Conservation (phyloP, 2,329 filamentous ascomycete species). For the Hawksworthiomyces lignivorus region DNA sequence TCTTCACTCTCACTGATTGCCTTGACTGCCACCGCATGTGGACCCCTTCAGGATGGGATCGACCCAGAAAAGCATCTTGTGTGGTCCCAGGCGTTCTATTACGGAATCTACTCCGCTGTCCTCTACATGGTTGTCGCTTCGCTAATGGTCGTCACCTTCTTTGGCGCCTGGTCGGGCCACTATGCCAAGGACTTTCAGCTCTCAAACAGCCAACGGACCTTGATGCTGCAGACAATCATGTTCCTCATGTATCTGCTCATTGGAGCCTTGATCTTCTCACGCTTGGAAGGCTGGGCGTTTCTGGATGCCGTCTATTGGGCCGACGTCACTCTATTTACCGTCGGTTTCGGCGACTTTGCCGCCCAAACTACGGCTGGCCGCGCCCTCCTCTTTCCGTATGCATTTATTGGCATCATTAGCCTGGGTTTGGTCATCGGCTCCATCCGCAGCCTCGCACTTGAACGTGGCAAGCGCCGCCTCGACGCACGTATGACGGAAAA, state of each 20-base stretch:
- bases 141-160: conserved; percentile 71
- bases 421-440: conserved; percentile 38
- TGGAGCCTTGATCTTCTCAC: conserved; percentile 67
- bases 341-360: conserved; percentile 53
- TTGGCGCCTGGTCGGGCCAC: conserved; percentile 60
- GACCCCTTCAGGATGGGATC: conserved; percentile 36
- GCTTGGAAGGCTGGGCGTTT: conserved; percentile 66
- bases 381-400: conserved; percentile 73
- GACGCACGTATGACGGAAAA: conserved; percentile 53
- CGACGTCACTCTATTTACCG: conserved; percentile 60
- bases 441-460: conserved; percentile 49
- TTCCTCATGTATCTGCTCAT: conserved; percentile 75
- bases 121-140: conserved; percentile 74
- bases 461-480: conserved; percentile 47
- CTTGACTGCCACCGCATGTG: conserved; percentile 57
- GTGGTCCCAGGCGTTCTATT: conserved; percentile 79
- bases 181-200: conserved; percentile 74
- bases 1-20: conserved; percentile 59
- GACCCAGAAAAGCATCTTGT: conserved; percentile 43
- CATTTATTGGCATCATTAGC: conserved; percentile 70
- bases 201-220: conserved; percentile 71
- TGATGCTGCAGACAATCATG: conserved; percentile 85
- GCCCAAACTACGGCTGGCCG: conserved; percentile 48
- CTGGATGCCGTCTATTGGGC: conserved; percentile 75
- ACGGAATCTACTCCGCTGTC: conserved; percentile 69